Evolutionary conservation across 1,139 yeast species (phyloP), one percentile per base, ranked within the genome.

Genomic region (Oligophagozyma castellii): DNA sequence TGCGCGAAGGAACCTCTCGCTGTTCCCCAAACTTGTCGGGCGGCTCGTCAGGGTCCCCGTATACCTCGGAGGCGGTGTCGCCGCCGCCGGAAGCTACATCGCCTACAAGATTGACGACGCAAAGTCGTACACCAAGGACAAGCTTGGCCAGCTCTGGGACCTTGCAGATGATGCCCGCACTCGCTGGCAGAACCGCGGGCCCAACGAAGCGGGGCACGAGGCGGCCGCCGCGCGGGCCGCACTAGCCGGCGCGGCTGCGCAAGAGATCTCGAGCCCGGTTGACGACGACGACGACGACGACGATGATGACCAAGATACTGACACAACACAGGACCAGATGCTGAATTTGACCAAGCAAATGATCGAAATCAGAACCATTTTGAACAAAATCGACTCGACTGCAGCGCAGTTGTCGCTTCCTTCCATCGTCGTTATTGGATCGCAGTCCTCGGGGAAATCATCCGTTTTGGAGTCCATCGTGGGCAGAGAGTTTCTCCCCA

Each of bases 361-460:
- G 98, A 92, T 92, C 45, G 98, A 92, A 51, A 86, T 92, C 34
- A 65, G 96, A 48, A 70, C 75, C 30, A 67, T 89, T 26, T 61
- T 92, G 31, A 70, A 79, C 34, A 73, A 70, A 36, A 72, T 92
- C 12, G 93, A 84, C 46, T 76, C 78, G 36, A 58, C 66, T 0
- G 61, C 77, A 4, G 86, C 83, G 23, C 70, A 81, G 8, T 61
- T 89, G 26, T 80, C 76, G 39, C 61, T 92, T 23, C 98, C 98
- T 2, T 79, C 95, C 0, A 92, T 92, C 42, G 98, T 92, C 12
- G 98, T 92, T 1, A 72, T 92, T 40, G 98, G 99, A 0, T 89
- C 98, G 2, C 98, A 92, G 58, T 80, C 95, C 7, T 81, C 95
- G 29, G 99, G 99, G 30, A 86, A 86, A 53, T 80, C 95, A 0